Evolutionary conservation across 192 early-diverging fungal species (phyloP), one percentile per base, ranked within the genome.

Genomic region (Backusella macrospora): DNA sequence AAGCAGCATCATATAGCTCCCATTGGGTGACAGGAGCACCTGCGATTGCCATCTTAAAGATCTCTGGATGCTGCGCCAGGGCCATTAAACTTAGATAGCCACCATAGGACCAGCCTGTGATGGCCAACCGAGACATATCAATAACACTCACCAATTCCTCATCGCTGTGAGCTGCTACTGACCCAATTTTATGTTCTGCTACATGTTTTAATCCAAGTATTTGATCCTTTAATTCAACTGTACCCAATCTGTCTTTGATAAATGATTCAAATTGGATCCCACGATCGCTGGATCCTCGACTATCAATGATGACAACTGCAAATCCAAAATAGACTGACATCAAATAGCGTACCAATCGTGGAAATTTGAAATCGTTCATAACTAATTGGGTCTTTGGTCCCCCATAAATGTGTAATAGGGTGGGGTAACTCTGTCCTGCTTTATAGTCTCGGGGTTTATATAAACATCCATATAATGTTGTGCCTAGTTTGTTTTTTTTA

Each of bases 81-180:
- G 82, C 88, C 80, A 91, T 88, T 29, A 93, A 62, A 23, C 87
- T 83, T 15, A 93, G 73, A 77, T 93, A 93, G 4, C 92, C 92
- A 37, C 92, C 92, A 79, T 91, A 93, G 40, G 84, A 86, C 92
- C 92, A 93, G 1, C 92, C 92, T 62, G 89, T 87, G 38, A 93
- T 86, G 7, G 89, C 90, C 7, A 93, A 68, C 15, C 90, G 79
- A 7, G 82, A 70, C 18, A 83, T 71, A 81, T 93, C 92, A 34
- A 93, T 76, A 0, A 81, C 72, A 71, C 76, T 75, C 10, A 69
- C 62, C 7, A 65, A 9, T 7, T 40, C 34, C 0, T 72, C 72
- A 18, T 67, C 44, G 29, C 2, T 34, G 0, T 42, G 3, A 5
- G 68, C 48, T 15, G 72, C 26, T 16, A 80, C 77, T 44, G 81